A percentile compares a stretch with the other conserved stretches of the same genome.
Evolutionary conservation across 2,329 filamentous ascomycete genomes (phyloP).

Genomic region (Alternaria sp.): DNA sequence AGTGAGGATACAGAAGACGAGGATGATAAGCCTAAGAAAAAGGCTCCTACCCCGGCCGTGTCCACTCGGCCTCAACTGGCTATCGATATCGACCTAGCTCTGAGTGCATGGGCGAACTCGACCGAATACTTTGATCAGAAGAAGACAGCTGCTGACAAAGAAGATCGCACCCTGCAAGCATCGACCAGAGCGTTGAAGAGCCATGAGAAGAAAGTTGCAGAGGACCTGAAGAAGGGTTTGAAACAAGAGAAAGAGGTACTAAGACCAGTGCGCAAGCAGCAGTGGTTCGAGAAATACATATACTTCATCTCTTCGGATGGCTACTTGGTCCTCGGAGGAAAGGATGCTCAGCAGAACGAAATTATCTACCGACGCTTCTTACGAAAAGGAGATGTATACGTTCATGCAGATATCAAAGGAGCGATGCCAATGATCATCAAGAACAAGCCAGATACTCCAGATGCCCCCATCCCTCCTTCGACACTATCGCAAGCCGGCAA

Average conservation of each 20-base stretch:
- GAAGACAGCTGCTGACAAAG: conserved; percentile 82
- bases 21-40: conserved; percentile 59
- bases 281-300: conserved; percentile 97
- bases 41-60: conserved; percentile 46
- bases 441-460: conserved; percentile 78
- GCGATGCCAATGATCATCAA: conserved; percentile 89
- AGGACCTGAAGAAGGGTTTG: conserved; percentile 84
- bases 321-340: conserved; percentile 88
- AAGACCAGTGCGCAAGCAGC: conserved; percentile 79
- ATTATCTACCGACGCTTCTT: conserved; percentile 88
- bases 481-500: conserved; percentile 91
- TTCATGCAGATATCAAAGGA: conserved; percentile 87
- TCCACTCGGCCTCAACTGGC: conserved; percentile 61
- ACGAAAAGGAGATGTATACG: conserved; percentile 88
- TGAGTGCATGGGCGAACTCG: conserved; percentile 89
- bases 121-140: conserved; percentile 91
- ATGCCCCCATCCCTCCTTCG: conserved; percentile 88
- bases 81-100: conserved; percentile 83
- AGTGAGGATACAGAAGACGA: conserved; percentile 69
- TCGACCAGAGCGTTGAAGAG: conserved; percentile 85
- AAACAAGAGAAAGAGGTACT: conserved; percentile 92
- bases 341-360: conserved; percentile 89
- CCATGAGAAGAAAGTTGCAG: conserved; percentile 85
- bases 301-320: conserved; percentile 97
- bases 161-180: conserved; percentile 84